Base-by-base conservation (phyloP, 805 yeast species). In the Teunomyces atbi region DNA sequence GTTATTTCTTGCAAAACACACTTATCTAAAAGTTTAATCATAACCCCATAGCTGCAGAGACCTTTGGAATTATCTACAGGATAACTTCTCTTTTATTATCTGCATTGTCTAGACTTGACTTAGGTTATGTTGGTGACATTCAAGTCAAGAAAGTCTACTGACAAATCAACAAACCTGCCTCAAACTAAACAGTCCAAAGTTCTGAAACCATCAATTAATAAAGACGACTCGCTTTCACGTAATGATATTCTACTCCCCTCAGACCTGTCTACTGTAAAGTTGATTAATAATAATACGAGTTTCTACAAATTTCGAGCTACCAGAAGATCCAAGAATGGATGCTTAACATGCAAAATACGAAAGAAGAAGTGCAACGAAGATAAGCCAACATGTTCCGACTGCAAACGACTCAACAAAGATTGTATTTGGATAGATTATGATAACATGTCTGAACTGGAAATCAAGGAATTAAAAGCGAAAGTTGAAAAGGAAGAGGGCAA, bases 321-420 rank as follows among this genome's bases (percentile, higher is more conserved):
- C 36, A 69, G 62, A 53, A 60, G 79, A 51, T 77, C 86, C 1
- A 76, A 68, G 52, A 70, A 69, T n/a, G 89, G 89, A 0, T 84
- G 90, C 59, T 62, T 83, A 32, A 83, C 87, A 0, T 84, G 90
- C 62, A 84, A 83, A 56, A 69, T 78, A 30, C 65, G 89, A 36
- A 83, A 83, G 70, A 81, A 80, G 56, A 69, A 80, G 52, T 79
- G 84, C 56, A 75, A 78, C 51, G 82, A 79, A 53, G 50, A 47
- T 6, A 67, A 65, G 46, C 84, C 84, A 1, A 54, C 64, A 1
- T 79, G 84, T 56, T 68, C 76, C 1, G 82, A 75, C 53, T 79
- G 84, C 50, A 13, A 23, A 8, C 57, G 83, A 33, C 61, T 79
- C 35, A 56, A 64, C 7, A 72, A 78, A 51, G 64, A 69, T 40